Percentiles rank a stretch among this genome's conserved stretches.
Evolutionary conservation across 768 basidiomycete genomes (phyloP).

Genomic region (Chiua virens): DNA sequence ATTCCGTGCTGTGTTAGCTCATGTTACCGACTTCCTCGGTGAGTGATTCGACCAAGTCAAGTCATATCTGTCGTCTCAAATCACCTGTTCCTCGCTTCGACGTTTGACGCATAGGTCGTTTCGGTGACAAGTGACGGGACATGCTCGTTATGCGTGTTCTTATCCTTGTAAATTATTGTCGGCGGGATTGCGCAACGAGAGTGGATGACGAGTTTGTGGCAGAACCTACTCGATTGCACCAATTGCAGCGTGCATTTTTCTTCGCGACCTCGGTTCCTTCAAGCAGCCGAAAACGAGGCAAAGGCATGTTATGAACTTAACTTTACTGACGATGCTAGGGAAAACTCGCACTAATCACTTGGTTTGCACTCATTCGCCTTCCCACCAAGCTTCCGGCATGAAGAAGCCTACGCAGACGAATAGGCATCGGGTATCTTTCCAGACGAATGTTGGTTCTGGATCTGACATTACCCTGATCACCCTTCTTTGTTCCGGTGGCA

Average conservation of each 20-base stretch:
- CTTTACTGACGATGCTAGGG: constrained; percentile 1
- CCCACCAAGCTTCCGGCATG: not conserved
- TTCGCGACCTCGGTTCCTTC: constrained; percentile 14
- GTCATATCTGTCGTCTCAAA: not conserved
- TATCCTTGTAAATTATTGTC: not conserved
- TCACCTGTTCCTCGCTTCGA: not conserved
- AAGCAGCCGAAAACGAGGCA: constrained; percentile 25
- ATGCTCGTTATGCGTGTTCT: not conserved
- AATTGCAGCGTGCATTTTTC: not conserved
- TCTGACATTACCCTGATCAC: constrained; percentile 3
- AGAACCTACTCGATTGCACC: constrained; percentile 2
- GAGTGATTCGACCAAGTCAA: no score
- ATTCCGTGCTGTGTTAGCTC: no score
- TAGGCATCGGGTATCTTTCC: not conserved
- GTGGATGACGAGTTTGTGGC: not conserved
- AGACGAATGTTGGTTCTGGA: not conserved
- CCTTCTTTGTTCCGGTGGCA: constrained; percentile 16
- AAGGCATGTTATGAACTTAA: constrained; percentile 22
- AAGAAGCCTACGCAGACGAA: not conserved
- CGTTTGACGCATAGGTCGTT: not conserved
- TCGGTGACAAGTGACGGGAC: not conserved
- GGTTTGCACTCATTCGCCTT: not conserved
- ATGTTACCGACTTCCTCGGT: not conserved
- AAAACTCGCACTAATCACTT: constrained; percentile 7
- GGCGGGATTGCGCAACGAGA: not conserved